These are phyloP conservation scores for Ammopiptanthus mongolicus DNA, from an alignment of 306 rosid genomes.

Conservation along the genomic window DNA sequence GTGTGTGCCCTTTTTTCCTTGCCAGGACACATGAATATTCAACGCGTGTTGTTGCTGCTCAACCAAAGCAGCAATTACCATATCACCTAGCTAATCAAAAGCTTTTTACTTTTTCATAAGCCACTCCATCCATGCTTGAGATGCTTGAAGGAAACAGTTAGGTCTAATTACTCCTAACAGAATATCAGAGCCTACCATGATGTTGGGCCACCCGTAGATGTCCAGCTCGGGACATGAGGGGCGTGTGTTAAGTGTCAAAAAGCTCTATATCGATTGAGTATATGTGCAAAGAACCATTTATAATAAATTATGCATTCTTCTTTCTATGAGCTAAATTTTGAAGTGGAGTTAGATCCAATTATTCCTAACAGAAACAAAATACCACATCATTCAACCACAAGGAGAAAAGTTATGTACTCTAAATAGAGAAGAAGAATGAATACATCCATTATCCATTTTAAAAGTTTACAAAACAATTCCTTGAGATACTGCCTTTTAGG, in stretches of 20 bases:
- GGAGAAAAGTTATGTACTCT: background rate
- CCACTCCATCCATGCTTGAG: slow-evolving; percentile 99
- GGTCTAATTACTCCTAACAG: too few relatives aligned
- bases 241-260: too few relatives aligned
- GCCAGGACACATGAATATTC: slow-evolving; percentile 71
- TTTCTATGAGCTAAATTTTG: too few relatives aligned
- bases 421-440: background rate
- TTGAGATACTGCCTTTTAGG: background rate
- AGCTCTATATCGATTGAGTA: too few relatives aligned
- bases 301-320: too few relatives aligned
- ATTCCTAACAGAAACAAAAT: too few relatives aligned
- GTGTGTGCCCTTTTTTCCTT: slow-evolving; percentile 85
- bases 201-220: too few relatives aligned
- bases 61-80: slow-evolving; percentile 98
- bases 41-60: slow-evolving; percentile 93
- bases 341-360: too few relatives aligned
- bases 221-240: too few relatives aligned
- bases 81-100: slow-evolving; percentile 89
- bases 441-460: background rate
- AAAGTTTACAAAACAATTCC: background rate
- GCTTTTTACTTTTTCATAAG: slow-evolving; percentile 85
- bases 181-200: too few relatives aligned
- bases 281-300: too few relatives aligned
- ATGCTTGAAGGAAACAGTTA: slow-evolving; percentile 77
- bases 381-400: slow-evolving; percentile 2